phyloP scores from a whole-genome alignment of 116 monocot genomes.

The Zostera marina region DNA sequence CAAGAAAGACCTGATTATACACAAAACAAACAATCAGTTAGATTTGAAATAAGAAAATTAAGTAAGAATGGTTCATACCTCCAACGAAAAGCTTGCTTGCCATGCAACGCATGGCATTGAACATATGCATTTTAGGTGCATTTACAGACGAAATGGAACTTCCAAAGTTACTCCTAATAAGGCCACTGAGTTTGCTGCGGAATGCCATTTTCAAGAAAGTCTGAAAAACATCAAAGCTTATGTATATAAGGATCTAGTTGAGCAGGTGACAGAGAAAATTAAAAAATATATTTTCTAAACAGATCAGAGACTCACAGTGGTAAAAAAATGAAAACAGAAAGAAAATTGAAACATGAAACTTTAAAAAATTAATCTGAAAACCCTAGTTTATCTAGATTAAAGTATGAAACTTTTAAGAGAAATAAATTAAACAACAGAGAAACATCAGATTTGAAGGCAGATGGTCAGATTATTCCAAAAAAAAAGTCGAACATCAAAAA shows the following conservation, averaged over 20 bases:
- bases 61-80: conserved; percentile 15
- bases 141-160: conserved; percentile 9
- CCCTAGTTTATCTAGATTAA: too few species aligned
- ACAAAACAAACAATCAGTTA: background rate
- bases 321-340: too few species aligned
- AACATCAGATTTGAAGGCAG: too few species aligned
- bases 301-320: background rate
- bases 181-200: conserved; percentile 30
- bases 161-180: conserved; percentile 27
- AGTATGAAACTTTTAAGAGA: too few species aligned
- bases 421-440: too few species aligned
- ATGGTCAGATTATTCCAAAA: too few species aligned
- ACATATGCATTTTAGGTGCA: conserved; percentile 15
- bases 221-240: background rate
- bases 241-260: background rate
- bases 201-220: conserved; percentile 41
- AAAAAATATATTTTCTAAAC: too few species aligned
- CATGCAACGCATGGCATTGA: conserved; percentile 28
- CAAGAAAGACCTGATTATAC: conserved; percentile 34
- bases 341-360: too few species aligned
- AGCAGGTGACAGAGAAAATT: background rate
- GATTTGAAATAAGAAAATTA: too few species aligned
- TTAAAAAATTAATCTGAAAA: too few species aligned
- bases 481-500: too few species aligned
- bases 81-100: conserved; percentile 51